Percentiles rank a stretch among this genome's conserved stretches.
phyloP scores from a whole-genome alignment of 2,329 filamentous ascomycete species.

The Colletotrichum coccodes region DNA sequence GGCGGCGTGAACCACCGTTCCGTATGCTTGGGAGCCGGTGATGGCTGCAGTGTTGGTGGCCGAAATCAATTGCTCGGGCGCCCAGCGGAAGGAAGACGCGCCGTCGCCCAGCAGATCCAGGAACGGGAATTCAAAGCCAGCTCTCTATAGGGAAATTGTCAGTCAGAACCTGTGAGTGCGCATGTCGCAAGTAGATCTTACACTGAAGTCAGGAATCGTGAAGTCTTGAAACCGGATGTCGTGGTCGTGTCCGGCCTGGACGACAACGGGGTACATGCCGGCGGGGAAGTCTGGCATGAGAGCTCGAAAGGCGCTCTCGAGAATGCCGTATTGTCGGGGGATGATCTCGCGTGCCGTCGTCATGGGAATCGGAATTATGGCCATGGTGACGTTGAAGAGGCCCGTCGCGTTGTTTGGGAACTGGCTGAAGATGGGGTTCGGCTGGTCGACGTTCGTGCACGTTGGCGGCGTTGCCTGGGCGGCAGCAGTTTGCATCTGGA shows the following conservation, averaged over 20 bases:
- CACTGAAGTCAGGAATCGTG: conserved; percentile 57
- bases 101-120: conserved; percentile 62
- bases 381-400: conserved; percentile 63
- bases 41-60: conserved; percentile 53
- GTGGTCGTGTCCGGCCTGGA: conserved; percentile 61
- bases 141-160: conserved; percentile 47
- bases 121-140: conserved; percentile 65
- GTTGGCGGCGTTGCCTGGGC: conserved; percentile 5
- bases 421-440: conserved; percentile 57
- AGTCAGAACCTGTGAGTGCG: not conserved
- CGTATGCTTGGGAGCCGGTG: conserved; percentile 56
- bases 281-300: conserved; percentile 59
- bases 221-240: conserved; percentile 56
- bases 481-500: conserved; percentile 22
- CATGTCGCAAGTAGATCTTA: conserved; percentile 43
- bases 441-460: conserved; percentile 30
- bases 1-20: conserved; percentile 52
- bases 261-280: conserved; percentile 63
- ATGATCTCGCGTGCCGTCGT: conserved; percentile 56
- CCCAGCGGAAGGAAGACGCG: conserved; percentile 61
- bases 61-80: conserved; percentile 57
- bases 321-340: conserved; percentile 58
- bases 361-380: conserved; percentile 62
- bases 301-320: conserved; percentile 57
- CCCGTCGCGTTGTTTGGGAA: conserved; percentile 61